phyloP scores from a whole-genome alignment of 371 early-diverging fungal species.

The Thermomucor indicae-seudaticae region DNA sequence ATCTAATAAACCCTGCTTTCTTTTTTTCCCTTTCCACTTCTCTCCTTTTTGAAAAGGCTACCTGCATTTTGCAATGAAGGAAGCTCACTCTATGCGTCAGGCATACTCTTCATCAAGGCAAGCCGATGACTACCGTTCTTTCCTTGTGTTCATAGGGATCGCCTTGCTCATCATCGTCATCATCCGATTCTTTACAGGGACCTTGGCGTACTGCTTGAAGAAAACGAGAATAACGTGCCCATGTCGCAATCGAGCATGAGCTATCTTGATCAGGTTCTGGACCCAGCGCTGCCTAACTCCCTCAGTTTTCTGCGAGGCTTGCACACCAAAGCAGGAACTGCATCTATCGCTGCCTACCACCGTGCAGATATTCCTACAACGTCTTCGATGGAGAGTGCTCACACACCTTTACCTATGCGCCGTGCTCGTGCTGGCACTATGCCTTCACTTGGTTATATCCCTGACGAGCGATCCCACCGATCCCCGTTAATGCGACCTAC shows the following conservation, averaged over 20 bases:
- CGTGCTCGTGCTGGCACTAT: slow-evolving; percentile 80
- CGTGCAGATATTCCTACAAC: slow-evolving; percentile 5
- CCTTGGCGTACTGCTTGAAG: slow-evolving; percentile 38
- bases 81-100: slow-evolving; percentile 18
- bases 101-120: slow-evolving; percentile 18
- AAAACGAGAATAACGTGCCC: slow-evolving; percentile 17
- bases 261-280: slow-evolving; percentile 22
- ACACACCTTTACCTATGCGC: slow-evolving; percentile 20
- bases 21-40: no score
- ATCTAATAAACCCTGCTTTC: no score
- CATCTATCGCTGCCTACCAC: slow-evolving; percentile 5
- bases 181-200: slow-evolving; percentile 28
- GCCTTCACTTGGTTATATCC: slow-evolving; percentile 58
- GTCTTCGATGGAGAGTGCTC: slow-evolving; percentile 1
- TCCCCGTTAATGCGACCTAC: slow-evolving; percentile 14
- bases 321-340: slow-evolving; percentile 11
- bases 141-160: no score
- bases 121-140: no score
- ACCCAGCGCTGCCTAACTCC: slow-evolving; percentile 15
- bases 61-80: no score
- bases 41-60: no score
- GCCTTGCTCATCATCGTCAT: no score
- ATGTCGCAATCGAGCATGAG: slow-evolving; percentile 14
- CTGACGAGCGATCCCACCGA: slow-evolving; percentile 29
- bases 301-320: slow-evolving; percentile 26